These are phyloP conservation scores for Globisporangium acanthophoron DNA, from an alignment of 352 stramenopile genomes.

Conservation along the genomic window DNA sequence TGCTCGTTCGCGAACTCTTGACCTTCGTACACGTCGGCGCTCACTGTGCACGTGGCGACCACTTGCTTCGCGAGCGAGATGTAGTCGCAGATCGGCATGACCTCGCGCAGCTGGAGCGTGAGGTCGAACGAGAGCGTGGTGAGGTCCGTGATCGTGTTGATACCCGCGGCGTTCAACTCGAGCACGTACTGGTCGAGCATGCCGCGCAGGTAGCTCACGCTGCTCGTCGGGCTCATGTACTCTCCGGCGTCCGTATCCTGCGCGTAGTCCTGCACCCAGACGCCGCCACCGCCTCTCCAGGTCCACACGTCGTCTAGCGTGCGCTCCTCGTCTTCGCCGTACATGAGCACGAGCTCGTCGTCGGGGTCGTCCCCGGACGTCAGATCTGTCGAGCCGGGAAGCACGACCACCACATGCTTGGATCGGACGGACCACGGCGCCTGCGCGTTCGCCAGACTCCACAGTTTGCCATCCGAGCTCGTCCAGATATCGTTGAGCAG, in stretches of 20 bases:
- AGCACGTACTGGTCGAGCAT: conserved; percentile 49
- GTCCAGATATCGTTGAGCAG: conserved; percentile 73
- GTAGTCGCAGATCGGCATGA: conserved; percentile 72
- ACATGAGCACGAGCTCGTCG: conserved; percentile 53
- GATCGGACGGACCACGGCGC: conserved; percentile 48
- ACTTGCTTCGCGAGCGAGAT: conserved; percentile 56
- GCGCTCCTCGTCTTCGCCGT: conserved; percentile 56
- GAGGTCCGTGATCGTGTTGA: conserved; percentile 83
- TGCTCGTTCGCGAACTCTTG: conserved; percentile 34
- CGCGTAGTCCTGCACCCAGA: conserved; percentile 51
- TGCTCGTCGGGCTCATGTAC: conserved; percentile 44
- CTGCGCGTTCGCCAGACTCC: conserved; percentile 20
- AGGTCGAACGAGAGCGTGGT: conserved; percentile 42
- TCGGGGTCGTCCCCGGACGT: conserved; percentile 35
- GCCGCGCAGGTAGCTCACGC: conserved; percentile 39
- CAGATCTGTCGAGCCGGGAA: conserved; percentile 34
- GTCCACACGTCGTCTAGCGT: conserved; percentile 62
- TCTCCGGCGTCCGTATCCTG: conserved; percentile 18
- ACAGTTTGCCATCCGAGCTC: conserved; percentile 41
- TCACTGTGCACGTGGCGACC: conserved; percentile 44
- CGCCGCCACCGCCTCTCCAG: conserved; percentile 27
- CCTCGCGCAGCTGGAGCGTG: conserved; percentile 38
- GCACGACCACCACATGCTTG: conserved; percentile 42
- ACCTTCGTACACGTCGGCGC: conserved; percentile 36
- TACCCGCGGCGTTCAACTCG: conserved; percentile 42